Evolutionary conservation across 805 yeast genomes (phyloP), one percentile per base, ranked within the genome.

Genomic region (Lipomyces yamanashiensis): DNA sequence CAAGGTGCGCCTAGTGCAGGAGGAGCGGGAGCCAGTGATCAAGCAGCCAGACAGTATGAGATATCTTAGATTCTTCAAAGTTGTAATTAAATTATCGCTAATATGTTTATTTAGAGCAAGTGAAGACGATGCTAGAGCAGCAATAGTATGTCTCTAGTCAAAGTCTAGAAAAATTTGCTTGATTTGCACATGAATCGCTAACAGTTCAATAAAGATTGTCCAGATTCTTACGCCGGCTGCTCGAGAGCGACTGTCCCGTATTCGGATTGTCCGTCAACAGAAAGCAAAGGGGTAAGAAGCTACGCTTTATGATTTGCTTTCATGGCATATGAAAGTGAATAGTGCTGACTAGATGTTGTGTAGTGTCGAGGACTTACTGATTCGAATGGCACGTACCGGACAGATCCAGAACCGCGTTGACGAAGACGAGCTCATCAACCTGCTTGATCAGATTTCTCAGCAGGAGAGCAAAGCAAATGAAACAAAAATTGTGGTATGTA

Each of bases 221-320:
- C 93, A 89, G 68, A 83, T 91, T 21, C 80, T 95, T 51, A 90
- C 89, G 61, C 87, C 93, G 10, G 84, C 82, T 57, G 99, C 98
- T 0, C 82, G 96, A 53, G 98, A 93, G 72, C 82, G 99, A 63
- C 80, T 93, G 52, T 85, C 92, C 19, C 81, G 99, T 63, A 96
- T 93, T 19, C 80, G 91, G 36, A 83, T 95, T 74, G 99, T 93
- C 50, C 85, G 92, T 72, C 96, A 96, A 1, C 98, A 95, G 58
- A 81, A 98, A 61, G 98, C 96, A 0, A 82, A 84, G 57, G 89
- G 92, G 73, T 73, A 37, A 9, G 56, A 28, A 28, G 5, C 28
- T 28, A 28, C n/a, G n/a, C n/a, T 28, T 28, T 28, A 3, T 28
- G 28, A 28, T 2, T 3, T 28, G 47, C 71, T 23, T 21, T 47